These are phyloP conservation scores for Penicillium herquei DNA, from an alignment of 495 filamentous ascomycete genomes.

Conservation along the genomic window DNA sequence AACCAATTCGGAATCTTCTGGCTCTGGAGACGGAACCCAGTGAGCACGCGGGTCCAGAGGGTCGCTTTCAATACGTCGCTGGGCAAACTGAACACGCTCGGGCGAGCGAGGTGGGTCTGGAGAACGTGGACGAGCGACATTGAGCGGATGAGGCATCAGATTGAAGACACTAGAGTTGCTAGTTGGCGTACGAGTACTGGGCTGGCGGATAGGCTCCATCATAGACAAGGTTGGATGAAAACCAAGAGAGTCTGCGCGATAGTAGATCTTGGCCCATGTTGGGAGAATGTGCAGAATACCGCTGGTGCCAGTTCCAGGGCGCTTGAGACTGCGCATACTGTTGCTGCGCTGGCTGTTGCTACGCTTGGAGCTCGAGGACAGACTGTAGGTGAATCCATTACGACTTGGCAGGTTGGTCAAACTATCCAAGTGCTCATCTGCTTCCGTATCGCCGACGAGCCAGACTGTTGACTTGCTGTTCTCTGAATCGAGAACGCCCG, in stretches of 20 bases:
- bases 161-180: constrained; percentile 33
- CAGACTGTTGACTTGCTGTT: constrained; percentile 37
- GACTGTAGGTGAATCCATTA: constrained; percentile 31
- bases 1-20: constrained; percentile 15
- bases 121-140: constrained; percentile 20
- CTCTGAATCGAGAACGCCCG: background rate
- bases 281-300: constrained; percentile 55
- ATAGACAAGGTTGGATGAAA: constrained; percentile 33
- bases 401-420: constrained; percentile 42
- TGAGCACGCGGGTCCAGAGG: constrained; percentile 46
- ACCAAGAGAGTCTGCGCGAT: constrained; percentile 34
- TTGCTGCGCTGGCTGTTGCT: constrained; percentile 41
- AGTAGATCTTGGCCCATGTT: constrained; percentile 49
- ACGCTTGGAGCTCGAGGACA: constrained; percentile 37
- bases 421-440: constrained; percentile 39
- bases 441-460: constrained; percentile 43
- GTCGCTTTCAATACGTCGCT: constrained; percentile 31
- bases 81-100: constrained; percentile 4
- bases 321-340: constrained; percentile 34
- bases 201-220: constrained; percentile 32
- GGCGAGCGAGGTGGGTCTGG: constrained; percentile 20
- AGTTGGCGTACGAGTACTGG: constrained; percentile 29
- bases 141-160: constrained; percentile 30
- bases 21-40: constrained; percentile 35
- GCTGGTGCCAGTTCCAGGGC: constrained; percentile 44